Conservation (phyloP, 1,284 basidiomycete genomes). For the Fomitopsis palustris region DNA sequence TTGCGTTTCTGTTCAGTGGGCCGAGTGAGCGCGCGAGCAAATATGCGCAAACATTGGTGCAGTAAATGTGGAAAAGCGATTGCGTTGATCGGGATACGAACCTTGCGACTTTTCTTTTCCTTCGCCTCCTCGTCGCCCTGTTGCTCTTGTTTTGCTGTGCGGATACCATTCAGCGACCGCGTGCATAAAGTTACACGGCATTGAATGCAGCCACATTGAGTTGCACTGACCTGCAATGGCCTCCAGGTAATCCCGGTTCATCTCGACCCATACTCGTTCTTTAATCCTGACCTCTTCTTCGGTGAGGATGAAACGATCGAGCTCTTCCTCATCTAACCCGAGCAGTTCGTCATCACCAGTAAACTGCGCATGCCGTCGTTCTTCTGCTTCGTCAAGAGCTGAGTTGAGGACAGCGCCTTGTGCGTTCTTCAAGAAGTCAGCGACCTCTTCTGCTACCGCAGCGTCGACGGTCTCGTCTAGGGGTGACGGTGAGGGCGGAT, state of each 20-base stretch:
- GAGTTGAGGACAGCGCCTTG: slow-evolving; percentile 53
- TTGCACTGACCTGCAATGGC: slow-evolving; percentile 72
- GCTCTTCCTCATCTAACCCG: slow-evolving; percentile 90
- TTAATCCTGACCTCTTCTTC: slow-evolving; percentile 89
- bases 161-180: slow-evolving; percentile 40
- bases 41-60: slow-evolving; percentile 15
- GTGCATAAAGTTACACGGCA: slow-evolving; percentile 10
- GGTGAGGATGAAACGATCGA: slow-evolving; percentile 81
- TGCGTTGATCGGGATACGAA: slow-evolving; percentile 47
- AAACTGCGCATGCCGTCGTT: slow-evolving; percentile 51
- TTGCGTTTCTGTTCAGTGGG: slow-evolving; percentile 59
- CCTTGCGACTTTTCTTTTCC: slow-evolving; percentile 66
- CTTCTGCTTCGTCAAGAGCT: slow-evolving; percentile 63
- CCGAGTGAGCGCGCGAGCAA: no score
- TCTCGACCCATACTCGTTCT: slow-evolving; percentile 95
- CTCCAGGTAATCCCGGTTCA: slow-evolving; percentile 93
- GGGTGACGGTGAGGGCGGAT: slow-evolving; percentile 17
- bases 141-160: slow-evolving; percentile 65
- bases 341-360: slow-evolving; percentile 59
- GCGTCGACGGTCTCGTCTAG: slow-evolving; percentile 49
- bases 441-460: slow-evolving; percentile 62
- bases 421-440: slow-evolving; percentile 54
- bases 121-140: slow-evolving; percentile 39
- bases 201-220: neutral
- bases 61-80: slow-evolving; percentile 13